phyloP scores from a whole-genome alignment of 768 basidiomycete species.

The Tylopilus balloui region DNA sequence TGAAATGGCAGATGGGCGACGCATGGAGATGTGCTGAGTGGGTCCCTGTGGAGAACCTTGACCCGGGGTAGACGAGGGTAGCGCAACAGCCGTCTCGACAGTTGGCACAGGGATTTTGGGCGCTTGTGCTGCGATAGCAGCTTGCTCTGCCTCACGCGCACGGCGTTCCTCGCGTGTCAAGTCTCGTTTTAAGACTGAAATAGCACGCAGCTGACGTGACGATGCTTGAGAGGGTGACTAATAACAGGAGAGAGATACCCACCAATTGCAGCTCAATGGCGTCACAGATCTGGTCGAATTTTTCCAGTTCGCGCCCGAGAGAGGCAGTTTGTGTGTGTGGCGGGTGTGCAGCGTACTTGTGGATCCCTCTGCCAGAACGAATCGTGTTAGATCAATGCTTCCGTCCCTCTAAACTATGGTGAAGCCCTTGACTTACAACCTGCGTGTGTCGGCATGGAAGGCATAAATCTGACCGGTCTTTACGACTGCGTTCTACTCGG shows the following conservation, averaged over 20 bases:
- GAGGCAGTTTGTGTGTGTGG: constrained; percentile 61
- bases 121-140: constrained; percentile 34
- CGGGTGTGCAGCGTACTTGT: constrained; percentile 53
- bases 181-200: constrained; percentile 69
- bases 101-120: constrained; percentile 26
- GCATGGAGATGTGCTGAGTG: constrained; percentile 32
- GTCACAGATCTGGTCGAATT: constrained; percentile 77
- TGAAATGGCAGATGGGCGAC: constrained; percentile 74
- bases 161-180: constrained; percentile 57
- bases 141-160: constrained; percentile 41
- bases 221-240: background rate
- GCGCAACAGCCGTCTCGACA: constrained; percentile 17
- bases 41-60: constrained; percentile 35
- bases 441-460: constrained; percentile 61
- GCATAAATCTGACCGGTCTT: constrained; percentile 69
- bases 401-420: background rate
- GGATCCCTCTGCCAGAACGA: constrained; percentile 44
- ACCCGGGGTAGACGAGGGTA: constrained; percentile 29
- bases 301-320: constrained; percentile 70
- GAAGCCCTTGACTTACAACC: constrained; percentile 45
- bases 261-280: constrained; percentile 70
- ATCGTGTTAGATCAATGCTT: background rate
- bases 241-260: constrained; percentile 25
- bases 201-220: constrained; percentile 58
- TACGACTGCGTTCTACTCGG: constrained; percentile 51